These are phyloP conservation scores for Mimosa bimucronata DNA, from an alignment of 306 rosid species.

Conservation along the genomic window DNA sequence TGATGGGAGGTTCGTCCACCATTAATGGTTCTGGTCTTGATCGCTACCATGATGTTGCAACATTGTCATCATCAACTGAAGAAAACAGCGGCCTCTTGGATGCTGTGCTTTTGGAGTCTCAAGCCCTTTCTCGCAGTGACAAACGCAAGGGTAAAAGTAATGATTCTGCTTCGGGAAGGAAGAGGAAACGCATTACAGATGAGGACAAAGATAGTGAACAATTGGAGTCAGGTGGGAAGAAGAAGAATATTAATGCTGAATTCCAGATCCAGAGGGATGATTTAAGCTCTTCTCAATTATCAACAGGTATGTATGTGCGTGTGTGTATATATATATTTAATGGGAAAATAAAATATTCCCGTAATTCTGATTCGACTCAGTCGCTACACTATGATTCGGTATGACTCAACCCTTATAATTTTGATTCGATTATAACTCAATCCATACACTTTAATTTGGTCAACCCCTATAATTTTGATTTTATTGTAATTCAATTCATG, in stretches of 20 bases:
- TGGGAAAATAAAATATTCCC: too few relatives aligned
- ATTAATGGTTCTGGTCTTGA: background rate
- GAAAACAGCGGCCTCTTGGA: slow-evolving; percentile 68
- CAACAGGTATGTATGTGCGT: slow-evolving; percentile 49
- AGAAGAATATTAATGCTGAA: slow-evolving; percentile 27
- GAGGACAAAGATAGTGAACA: slow-evolving; percentile 23
- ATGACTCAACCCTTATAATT: too few relatives aligned
- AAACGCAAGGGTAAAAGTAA: slow-evolving; percentile 38
- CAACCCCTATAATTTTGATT: too few relatives aligned
- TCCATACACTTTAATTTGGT: too few relatives aligned
- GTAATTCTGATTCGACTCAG: too few relatives aligned
- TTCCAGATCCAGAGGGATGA: slow-evolving; percentile 51
- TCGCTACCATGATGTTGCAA: slow-evolving; percentile 37
- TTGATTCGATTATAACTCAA: too few relatives aligned
- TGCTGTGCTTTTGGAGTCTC: slow-evolving; percentile 56
- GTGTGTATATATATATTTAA: background rate
- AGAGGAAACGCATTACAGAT: slow-evolving; percentile 45
- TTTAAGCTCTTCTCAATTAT: slow-evolving; percentile 45
- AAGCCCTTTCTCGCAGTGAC: slow-evolving; percentile 40
- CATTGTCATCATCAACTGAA: slow-evolving; percentile 8
- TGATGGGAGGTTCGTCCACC: slow-evolving; percentile 43
- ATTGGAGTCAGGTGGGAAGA: slow-evolving; percentile 37
- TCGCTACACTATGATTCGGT: too few relatives aligned
- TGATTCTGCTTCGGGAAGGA: slow-evolving; percentile 25
- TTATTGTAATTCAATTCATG: too few relatives aligned